phyloP scores from a whole-genome alignment of 257 asterid genomes.

The Solanum etuberosum region DNA sequence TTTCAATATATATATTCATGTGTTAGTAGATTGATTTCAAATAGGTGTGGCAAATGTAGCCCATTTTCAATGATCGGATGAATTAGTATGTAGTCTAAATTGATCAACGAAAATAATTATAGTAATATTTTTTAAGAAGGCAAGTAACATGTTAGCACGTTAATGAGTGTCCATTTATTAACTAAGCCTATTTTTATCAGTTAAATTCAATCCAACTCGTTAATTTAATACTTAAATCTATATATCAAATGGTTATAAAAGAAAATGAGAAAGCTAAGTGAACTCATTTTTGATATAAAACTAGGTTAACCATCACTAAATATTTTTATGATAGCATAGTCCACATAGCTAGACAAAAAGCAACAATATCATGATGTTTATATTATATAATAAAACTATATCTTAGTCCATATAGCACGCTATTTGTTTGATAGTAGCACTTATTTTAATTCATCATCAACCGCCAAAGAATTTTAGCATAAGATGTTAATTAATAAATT shows the following conservation, averaged over 20 bases:
- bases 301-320: background rate
- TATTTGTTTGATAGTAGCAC: background rate
- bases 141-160: background rate
- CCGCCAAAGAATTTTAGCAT: background rate
- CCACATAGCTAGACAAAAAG: background rate
- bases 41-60: background rate
- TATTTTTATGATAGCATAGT: background rate
- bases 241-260: background rate
- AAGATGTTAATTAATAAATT: background rate
- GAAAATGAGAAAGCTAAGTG: background rate
- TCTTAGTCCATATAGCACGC: background rate
- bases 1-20: no score
- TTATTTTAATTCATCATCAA: background rate
- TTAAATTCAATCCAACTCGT: background rate
- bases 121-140: background rate
- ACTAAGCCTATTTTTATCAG: fast-evolving
- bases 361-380: background rate
- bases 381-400: background rate
- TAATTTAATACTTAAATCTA: background rate
- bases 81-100: no score
- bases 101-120: background rate
- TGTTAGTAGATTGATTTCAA: background rate
- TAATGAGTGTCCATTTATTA: background rate
- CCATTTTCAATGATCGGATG: no score
- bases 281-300: background rate